phyloP scores from a whole-genome alignment of 768 basidiomycete species.

The Fomitopsis pulvina region DNA sequence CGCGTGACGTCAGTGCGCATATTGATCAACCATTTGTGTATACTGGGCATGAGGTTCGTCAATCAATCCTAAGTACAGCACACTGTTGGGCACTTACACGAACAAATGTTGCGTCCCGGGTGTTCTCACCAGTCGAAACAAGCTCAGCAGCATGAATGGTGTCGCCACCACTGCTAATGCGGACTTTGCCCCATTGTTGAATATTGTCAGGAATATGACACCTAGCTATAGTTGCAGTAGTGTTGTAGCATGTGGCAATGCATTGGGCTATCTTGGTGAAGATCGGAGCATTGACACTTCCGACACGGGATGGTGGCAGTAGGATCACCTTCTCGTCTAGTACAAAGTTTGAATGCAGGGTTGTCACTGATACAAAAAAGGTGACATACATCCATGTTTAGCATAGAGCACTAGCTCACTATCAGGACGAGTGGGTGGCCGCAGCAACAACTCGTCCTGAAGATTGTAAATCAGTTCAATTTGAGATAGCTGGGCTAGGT shows the following conservation, averaged over 20 bases:
- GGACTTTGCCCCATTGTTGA: slow-evolving; percentile 1
- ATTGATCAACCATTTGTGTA: too few relatives aligned
- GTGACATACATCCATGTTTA: slow-evolving; percentile 5
- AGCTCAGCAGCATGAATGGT: not conserved
- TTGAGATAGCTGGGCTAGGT: not conserved
- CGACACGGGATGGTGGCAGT: not conserved
- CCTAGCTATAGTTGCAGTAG: not conserved
- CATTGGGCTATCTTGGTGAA: not conserved
- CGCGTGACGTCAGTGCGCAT: too few relatives aligned
- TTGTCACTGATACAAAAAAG: not conserved
- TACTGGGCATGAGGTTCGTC: too few relatives aligned
- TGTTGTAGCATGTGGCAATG: not conserved
- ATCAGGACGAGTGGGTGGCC: not conserved
- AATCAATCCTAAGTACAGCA: not conserved
- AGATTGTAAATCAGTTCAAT: not conserved
- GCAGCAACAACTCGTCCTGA: not conserved
- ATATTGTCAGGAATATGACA: not conserved
- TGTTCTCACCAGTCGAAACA: not conserved
- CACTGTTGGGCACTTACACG: not conserved
- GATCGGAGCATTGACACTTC: not conserved
- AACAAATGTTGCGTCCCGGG: not conserved
- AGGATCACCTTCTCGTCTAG: not conserved
- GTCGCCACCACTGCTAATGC: not conserved
- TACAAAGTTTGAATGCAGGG: not conserved
- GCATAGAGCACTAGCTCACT: slow-evolving; percentile 5